A percentile compares a stretch with the other conserved stretches of the same genome.
Evolutionary conservation across 345 rosid species (phyloP).

Genomic region (Lepidium aucheri): DNA sequence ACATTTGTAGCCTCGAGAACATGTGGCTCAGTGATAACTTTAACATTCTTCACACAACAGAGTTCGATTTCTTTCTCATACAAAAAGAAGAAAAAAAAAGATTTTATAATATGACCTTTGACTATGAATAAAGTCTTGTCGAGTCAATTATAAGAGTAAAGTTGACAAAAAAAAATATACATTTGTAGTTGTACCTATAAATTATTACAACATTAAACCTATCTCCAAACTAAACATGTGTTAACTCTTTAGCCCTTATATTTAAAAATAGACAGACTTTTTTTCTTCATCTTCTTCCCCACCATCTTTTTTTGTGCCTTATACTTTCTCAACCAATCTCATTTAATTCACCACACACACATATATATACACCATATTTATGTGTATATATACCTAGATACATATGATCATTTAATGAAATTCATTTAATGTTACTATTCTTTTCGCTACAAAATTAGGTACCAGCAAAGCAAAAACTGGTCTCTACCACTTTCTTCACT

Average conservation of each 20-base stretch:
- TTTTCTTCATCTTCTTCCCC: not conserved
- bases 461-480: slow-evolving; percentile 23
- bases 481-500: slow-evolving; percentile 29
- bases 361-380: not conserved
- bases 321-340: slow-evolving; percentile 69
- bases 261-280: not conserved
- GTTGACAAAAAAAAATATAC: too few relatives aligned
- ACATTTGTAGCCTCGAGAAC: too few relatives aligned
- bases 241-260: not conserved
- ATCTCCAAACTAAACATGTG: slow-evolving; percentile 13
- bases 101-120: too few relatives aligned
- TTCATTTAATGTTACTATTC: slow-evolving; percentile 23
- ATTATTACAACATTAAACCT: not conserved
- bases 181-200: slow-evolving; percentile 20
- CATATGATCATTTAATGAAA: slow-evolving; percentile 42
- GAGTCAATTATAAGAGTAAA: too few relatives aligned
- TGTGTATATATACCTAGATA: not conserved
- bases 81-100: too few relatives aligned
- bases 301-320: slow-evolving; percentile 24
- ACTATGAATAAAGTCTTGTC: too few relatives aligned
- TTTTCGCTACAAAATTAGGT: slow-evolving; percentile 58
- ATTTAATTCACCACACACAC: slow-evolving; percentile 46
- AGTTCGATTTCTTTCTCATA: too few relatives aligned
- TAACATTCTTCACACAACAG: too few relatives aligned
- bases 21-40: too few relatives aligned